Evolutionary conservation across 805 yeast genomes (phyloP), one percentile per base, ranked within the genome.

Genomic region (Dipodascopsis uninucleata): DNA sequence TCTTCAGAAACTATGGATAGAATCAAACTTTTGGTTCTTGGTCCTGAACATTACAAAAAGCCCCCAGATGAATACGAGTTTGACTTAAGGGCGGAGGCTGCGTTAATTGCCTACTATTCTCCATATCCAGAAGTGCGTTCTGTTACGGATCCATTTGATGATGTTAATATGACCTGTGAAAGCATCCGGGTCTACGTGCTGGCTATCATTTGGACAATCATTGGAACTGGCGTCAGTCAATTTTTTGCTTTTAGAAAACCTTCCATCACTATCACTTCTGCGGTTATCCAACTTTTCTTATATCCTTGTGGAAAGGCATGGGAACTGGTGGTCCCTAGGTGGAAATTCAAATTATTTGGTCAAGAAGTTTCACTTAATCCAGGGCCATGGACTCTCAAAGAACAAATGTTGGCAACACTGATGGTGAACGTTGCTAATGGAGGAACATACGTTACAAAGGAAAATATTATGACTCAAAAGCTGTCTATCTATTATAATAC

Each of bases 111-210:
- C 62, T 67, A 48, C 39, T 36, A 69, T 52, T 74, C 78, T 14
- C 82, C 83, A 8, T 79, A 79, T 58, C 76, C 81, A 1, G 85
- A 79, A 61, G 84, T 79, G 18, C 70, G 85, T 63, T 75, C 83
- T 25, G 74, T 79, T 18, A 31, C 35, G 10, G 35, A 31, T 12
- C 35, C 35, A 10, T 8, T 14, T 12, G 35, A 31, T 12, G 35
- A 31, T 23, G 20, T 23, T 8, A 8, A 18, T 16, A 31, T 31
- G 10, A 18, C 35, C 17, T 71, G 72, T 50, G 78, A 76, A 61
- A 65, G 79, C 41, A 71, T 68, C 37, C 61, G 74, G 55, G 59
- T 70, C 10, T 69, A 69, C 49, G 46, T 61, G 17, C 42, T 69
- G 8, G 71, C 68, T 1, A 52, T 67, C 24, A 39, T 68, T 32